Percentiles rank a stretch among this genome's conserved stretches.
phyloP scores from a whole-genome alignment of 495 filamentous ascomycete species.

The Opeltia flavorubescens region DNA sequence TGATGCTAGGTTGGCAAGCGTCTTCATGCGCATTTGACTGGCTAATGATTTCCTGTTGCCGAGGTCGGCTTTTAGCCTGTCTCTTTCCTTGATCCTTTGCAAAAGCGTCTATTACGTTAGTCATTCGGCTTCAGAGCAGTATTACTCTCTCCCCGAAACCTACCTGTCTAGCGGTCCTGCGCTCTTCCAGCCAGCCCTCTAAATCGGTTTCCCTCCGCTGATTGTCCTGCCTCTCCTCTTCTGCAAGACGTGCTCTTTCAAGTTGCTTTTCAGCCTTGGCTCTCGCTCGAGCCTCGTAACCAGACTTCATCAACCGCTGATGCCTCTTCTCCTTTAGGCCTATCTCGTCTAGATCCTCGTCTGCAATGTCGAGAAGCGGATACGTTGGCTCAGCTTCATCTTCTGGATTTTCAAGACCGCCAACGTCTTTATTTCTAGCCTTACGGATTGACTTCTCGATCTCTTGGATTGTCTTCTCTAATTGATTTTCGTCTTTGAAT shows the following conservation, averaged over 20 bases:
- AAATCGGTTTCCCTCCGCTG: constrained; percentile 74
- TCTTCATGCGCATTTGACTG: constrained; percentile 94
- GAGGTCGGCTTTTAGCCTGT: constrained; percentile 79
- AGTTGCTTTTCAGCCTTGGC: constrained; percentile 92
- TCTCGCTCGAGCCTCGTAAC: constrained; percentile 78
- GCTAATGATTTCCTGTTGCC: constrained; percentile 93
- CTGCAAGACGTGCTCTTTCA: constrained; percentile 68
- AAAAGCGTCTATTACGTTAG: constrained; percentile 38
- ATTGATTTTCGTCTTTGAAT: constrained; percentile 70
- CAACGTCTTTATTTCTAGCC: constrained; percentile 82
- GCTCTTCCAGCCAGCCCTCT: constrained; percentile 73
- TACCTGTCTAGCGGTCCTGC: constrained; percentile 56
- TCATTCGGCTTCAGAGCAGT: neutral
- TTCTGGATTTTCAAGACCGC: constrained; percentile 64
- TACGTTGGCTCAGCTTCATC: constrained; percentile 66
- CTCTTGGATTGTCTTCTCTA: constrained; percentile 71
- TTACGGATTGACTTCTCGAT: constrained; percentile 78
- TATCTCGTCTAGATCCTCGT: constrained; percentile 87
- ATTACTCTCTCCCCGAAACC: constrained; percentile 3
- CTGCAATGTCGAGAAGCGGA: constrained; percentile 74
- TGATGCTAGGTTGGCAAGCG: constrained; percentile 87
- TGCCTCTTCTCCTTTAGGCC: constrained; percentile 78
- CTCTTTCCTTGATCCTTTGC: constrained; percentile 80
- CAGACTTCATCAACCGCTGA: constrained; percentile 83
- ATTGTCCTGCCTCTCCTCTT: constrained; percentile 67